phyloP scores from a whole-genome alignment of 1,139 yeast species.

The Candida sp. region DNA sequence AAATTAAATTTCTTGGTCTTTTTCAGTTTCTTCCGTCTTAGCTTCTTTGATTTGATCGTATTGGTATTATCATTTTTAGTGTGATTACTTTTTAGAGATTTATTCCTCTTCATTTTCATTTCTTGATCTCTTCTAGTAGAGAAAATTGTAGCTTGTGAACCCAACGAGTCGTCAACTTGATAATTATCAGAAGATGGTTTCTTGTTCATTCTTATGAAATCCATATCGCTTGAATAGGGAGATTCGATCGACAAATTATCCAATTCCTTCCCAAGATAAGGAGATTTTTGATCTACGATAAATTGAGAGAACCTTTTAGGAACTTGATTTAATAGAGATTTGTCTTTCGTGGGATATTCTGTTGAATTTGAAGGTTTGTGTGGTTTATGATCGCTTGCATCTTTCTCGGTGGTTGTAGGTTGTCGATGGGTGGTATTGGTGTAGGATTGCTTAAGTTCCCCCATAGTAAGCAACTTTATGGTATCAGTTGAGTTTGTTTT shows the following conservation, averaged over 20 bases:
- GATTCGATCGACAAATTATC: conserved; percentile 25
- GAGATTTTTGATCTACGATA: conserved; percentile 35
- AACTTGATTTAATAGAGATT: conserved; percentile 24
- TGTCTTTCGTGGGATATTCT: background rate
- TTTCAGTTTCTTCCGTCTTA: conserved; percentile 3
- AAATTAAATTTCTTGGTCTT: conserved; percentile 12
- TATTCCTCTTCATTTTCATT: background rate
- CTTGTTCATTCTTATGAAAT: background rate
- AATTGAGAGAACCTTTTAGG: conserved; percentile 43
- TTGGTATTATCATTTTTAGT: background rate
- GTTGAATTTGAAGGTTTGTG: background rate
- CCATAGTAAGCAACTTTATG: background rate
- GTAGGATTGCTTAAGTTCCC: background rate
- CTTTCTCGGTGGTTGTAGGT: background rate
- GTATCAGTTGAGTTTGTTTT: conserved; percentile 1
- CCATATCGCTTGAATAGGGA: conserved; percentile 15
- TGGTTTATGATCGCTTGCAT: background rate
- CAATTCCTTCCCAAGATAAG: conserved; percentile 19
- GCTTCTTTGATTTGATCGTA: background rate
- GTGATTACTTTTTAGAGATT: background rate
- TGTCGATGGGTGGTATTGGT: background rate
- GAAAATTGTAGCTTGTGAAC: conserved; percentile 45
- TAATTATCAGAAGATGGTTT: conserved; percentile 3
- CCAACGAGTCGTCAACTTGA: conserved; percentile 26
- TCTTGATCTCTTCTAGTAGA: conserved; percentile 26